phyloP scores from a whole-genome alignment of 176 grass and related monocot species.

The Juncus effusus region DNA sequence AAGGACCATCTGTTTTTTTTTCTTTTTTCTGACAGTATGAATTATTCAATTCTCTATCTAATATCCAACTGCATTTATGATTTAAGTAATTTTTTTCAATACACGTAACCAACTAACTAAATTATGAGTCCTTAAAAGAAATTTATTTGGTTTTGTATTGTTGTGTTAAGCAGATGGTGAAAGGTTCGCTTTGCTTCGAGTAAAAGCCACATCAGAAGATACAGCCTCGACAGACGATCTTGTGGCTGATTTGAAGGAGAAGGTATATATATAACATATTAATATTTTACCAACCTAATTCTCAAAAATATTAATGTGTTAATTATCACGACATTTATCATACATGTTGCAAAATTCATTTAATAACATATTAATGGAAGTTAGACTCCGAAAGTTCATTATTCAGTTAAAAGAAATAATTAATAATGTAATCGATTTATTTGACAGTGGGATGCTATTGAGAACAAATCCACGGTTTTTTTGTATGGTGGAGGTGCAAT shows the following conservation, averaged over 20 bases:
- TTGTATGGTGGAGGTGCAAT: conserved; percentile 85
- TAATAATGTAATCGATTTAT: conserved; percentile 4
- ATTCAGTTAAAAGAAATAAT: too few relatives aligned
- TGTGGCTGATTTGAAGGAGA: conserved; percentile 71
- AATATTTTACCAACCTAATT: background rate
- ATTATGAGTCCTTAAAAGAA: too few relatives aligned
- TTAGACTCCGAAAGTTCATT: too few relatives aligned
- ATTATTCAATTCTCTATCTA: too few relatives aligned
- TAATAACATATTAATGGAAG: background rate
- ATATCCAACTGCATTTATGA: too few relatives aligned
- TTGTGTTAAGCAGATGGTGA: conserved; percentile 46
- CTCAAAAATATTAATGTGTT: background rate
- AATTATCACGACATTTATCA: background rate
- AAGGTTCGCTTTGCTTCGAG: conserved; percentile 51
- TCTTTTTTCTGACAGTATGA: too few relatives aligned
- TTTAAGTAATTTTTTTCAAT: too few relatives aligned
- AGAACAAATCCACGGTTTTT: conserved; percentile 92
- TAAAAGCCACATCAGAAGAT: conserved; percentile 77
- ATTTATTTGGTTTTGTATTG: too few relatives aligned
- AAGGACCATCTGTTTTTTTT: too few relatives aligned
- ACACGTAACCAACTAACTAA: too few relatives aligned
- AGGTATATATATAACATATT: conserved; percentile 36
- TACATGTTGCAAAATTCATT: background rate
- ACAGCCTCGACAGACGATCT: conserved; percentile 58
- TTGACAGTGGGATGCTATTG: conserved; percentile 80